These are phyloP conservation scores for Epichloe gansuensis DNA, from an alignment of 2,329 filamentous ascomycete species.

Conservation along the genomic window DNA sequence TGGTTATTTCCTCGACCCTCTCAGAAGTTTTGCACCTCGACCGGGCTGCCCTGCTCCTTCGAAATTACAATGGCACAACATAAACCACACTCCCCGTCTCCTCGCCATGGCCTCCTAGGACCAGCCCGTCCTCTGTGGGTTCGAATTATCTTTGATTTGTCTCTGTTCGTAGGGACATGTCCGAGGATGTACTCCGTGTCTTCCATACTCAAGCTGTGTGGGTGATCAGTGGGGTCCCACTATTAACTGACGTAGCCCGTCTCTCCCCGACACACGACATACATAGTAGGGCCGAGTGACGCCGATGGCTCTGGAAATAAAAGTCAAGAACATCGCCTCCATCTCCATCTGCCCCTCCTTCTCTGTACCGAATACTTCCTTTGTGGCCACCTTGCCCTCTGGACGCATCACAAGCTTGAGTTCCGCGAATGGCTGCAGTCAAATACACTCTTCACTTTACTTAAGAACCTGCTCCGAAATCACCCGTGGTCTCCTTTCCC, in stretches of 20 bases:
- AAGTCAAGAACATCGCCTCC: background rate
- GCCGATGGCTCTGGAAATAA: constrained; percentile 24
- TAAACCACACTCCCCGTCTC: background rate
- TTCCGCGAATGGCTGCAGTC: constrained; percentile 1
- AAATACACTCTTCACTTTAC: background rate
- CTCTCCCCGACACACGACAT: constrained; percentile 15
- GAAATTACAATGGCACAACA: background rate
- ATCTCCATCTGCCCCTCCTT: background rate
- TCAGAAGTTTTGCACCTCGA: background rate
- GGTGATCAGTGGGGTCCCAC: constrained; percentile 20
- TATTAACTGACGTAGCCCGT: constrained; percentile 18
- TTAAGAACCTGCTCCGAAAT: background rate
- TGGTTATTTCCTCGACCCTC: background rate
- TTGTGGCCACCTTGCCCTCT: background rate
- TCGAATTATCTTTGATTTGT: background rate
- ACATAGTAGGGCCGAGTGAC: constrained; percentile 25
- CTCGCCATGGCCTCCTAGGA: background rate
- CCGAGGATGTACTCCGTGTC: background rate
- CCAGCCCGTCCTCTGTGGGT: background rate
- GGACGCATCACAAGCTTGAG: background rate
- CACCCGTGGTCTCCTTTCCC: background rate
- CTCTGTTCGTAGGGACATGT: background rate
- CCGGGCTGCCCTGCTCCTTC: background rate
- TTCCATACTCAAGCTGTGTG: constrained; percentile 8
- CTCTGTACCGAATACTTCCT: background rate